These are phyloP conservation scores for Coelastrella sp. DNA, from an alignment of 139 green algal species.

Conservation along the genomic window DNA sequence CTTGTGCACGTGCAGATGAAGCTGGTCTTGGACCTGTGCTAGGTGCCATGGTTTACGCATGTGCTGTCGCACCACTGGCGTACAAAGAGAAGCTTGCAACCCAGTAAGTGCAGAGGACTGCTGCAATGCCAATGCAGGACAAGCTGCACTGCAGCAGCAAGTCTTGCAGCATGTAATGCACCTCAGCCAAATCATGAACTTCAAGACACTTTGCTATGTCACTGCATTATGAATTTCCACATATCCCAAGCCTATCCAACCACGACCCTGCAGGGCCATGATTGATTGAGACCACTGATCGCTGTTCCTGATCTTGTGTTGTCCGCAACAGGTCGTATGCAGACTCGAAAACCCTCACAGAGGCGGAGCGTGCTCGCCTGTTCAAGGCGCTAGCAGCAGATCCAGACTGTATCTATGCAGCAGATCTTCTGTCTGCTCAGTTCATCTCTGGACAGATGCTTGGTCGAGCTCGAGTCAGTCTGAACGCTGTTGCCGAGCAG, in stretches of 20 bases:
- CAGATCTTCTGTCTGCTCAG: slow-evolving; percentile 77
- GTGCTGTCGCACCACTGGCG: slow-evolving; percentile 54
- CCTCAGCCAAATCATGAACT: too few species aligned
- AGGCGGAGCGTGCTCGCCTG: slow-evolving; percentile 74
- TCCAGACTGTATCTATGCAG: slow-evolving; percentile 64
- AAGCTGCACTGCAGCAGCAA: too few species aligned
- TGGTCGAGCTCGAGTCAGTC: slow-evolving; percentile 44
- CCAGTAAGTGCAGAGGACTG: too few species aligned
- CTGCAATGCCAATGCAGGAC: too few species aligned
- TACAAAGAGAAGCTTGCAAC: slow-evolving; percentile 50
- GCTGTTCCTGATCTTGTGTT: too few species aligned
- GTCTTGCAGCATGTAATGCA: too few species aligned
- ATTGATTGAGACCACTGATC: too few species aligned
- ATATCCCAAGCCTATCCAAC: too few species aligned
- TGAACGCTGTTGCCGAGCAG: slow-evolving; percentile 83
- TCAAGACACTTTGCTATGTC: too few species aligned
- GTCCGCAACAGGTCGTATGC: slow-evolving; percentile 66
- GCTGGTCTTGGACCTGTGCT: slow-evolving; percentile 91
- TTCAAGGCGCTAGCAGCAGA: slow-evolving; percentile 58
- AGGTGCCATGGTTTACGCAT: slow-evolving; percentile 91
- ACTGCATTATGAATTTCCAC: too few species aligned
- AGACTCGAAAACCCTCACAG: slow-evolving; percentile 89
- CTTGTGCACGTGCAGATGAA: slow-evolving; percentile 74
- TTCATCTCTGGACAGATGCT: slow-evolving; percentile 85
- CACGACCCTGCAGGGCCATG: too few species aligned